Evolutionary conservation across 805 yeast species (phyloP).

Genomic region (Wickerhamomyces bovis): DNA sequence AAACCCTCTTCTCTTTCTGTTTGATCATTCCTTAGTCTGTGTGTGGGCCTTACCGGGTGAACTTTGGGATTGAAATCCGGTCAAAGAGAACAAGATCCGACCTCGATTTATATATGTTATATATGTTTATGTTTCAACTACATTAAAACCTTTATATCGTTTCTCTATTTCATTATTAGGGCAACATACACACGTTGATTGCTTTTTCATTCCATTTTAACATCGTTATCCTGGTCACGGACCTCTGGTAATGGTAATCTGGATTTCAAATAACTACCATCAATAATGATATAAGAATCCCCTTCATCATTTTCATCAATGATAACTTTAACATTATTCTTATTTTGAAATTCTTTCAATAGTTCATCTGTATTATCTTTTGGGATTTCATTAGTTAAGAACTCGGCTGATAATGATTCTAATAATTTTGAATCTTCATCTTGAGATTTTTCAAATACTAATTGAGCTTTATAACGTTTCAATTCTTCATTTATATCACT

Average conservation of each 20-base stretch:
- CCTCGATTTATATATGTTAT: no score
- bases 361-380: constrained; percentile 12
- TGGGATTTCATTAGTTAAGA: constrained; percentile 11
- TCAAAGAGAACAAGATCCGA: no score
- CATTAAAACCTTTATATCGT: neutral
- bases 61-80: no score
- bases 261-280: neutral
- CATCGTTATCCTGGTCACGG: constrained; percentile 7
- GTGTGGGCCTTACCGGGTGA: no score
- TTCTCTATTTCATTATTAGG: neutral
- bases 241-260: neutral
- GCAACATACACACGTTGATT: neutral
- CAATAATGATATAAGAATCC: neutral
- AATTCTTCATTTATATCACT: constrained; percentile 4
- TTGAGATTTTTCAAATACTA: neutral
- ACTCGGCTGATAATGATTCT: constrained; percentile 14
- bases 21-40: no score
- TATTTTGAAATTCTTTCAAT: constrained; percentile 11
- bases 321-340: constrained; percentile 12
- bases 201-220: neutral
- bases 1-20: no score
- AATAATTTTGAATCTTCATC: constrained; percentile 11
- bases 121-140: no score
- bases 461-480: constrained; percentile 4
- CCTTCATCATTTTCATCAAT: constrained; percentile 2